Base-by-base conservation (phyloP, 495 filamentous ascomycete species). In the Penicillium atrosanguineum region DNA sequence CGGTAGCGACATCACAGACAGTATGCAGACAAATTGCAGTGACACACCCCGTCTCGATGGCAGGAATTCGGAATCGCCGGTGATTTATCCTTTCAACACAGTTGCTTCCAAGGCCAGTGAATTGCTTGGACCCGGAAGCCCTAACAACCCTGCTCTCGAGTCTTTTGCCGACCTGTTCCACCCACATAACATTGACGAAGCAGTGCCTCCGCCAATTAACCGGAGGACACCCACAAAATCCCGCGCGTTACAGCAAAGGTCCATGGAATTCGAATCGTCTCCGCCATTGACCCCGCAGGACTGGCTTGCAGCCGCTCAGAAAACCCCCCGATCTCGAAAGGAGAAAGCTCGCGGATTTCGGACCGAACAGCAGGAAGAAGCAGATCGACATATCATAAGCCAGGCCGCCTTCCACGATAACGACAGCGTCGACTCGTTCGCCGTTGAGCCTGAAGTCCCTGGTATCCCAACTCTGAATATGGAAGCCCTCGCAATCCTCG, bases 251-350 rank as follows among this genome's bases (percentile, higher is more conserved):
- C 46, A 53, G 21, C 19, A 48, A 5, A 34, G 42, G 8, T 41
- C 42, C 1, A 38, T 42, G 36, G 40, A 55, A 18, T 16, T 52
- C 16, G 52, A 53, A 1, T 60, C 63, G 18, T 65, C 69, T 4
- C 64, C 67, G 4, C 69, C 70, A 6, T 50, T 76, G 8, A 73
- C 71, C 3, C 68, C 74, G 8, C 69, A 72, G 39, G 74, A 77
- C 28, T 77, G 74, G 74, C 42, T 77, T 45, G 74, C 73, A 26
- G 74, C 74, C 16, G 71, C 71, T 21, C 65, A 63, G 51, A 50
- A 65, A 31, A 55, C 48, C 7, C 60, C 60, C 21, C 62, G 57
- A 14, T 55, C 65, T 31, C 48, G 61, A 7, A 69, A 61, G 39
- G 47, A 57, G 18, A 49, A 20, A 16, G 7, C 58, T 14, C 49